Evolutionary conservation across 345 rosid species (phyloP).

Genomic region (Citrus trifoliata): DNA sequence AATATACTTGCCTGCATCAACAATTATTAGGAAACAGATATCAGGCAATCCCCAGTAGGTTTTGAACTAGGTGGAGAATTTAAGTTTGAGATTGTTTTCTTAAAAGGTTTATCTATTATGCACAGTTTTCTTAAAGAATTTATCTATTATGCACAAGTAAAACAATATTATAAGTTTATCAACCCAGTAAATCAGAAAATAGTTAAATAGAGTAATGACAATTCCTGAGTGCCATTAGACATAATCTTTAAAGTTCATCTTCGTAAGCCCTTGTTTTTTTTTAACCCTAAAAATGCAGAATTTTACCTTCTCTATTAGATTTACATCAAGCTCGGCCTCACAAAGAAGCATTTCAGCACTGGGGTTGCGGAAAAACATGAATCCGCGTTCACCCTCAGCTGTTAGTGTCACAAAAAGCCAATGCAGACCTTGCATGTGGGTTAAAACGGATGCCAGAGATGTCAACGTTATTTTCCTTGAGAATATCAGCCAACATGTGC

Average conservation of each 20-base stretch:
- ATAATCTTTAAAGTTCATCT: not conserved
- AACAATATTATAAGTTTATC: not conserved
- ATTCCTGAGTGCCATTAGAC: not conserved
- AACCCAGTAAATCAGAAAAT: not conserved
- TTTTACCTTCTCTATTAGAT: slow-evolving; percentile 29
- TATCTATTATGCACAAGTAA: not conserved
- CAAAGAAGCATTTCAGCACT: slow-evolving; percentile 72
- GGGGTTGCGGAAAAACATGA: slow-evolving; percentile 64
- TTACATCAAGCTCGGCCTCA: slow-evolving; percentile 46
- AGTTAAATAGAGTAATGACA: not conserved
- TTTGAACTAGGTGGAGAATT: not conserved
- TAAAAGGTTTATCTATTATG: not conserved
- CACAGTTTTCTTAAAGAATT: not conserved
- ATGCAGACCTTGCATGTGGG: slow-evolving; percentile 58
- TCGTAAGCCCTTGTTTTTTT: too few species aligned
- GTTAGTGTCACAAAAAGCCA: slow-evolving; percentile 61
- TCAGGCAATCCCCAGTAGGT: not conserved
- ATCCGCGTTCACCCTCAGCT: slow-evolving; percentile 60
- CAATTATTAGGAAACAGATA: not conserved
- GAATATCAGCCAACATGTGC: slow-evolving; percentile 52
- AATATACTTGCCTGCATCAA: slow-evolving; percentile 49
- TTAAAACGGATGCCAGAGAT: slow-evolving; percentile 53
- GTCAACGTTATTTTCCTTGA: slow-evolving; percentile 49
- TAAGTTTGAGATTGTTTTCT: not conserved
- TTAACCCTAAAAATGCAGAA: not conserved